Conservation (phyloP, 768 basidiomycete species). For the Infundibulicybe gibba region DNA sequence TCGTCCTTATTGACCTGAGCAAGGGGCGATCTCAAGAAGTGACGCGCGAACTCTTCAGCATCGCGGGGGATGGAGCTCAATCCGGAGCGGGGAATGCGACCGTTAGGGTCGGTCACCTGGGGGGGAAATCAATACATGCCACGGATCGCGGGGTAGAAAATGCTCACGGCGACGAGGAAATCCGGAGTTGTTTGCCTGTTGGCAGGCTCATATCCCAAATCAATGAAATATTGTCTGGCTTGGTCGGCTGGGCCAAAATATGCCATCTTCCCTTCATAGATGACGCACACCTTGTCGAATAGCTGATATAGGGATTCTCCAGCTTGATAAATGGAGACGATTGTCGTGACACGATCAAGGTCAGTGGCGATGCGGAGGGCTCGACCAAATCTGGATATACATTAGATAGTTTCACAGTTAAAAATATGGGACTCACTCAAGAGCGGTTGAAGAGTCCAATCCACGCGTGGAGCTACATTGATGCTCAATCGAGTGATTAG, state of each 20-base stretch:
- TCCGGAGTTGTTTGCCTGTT: constrained; percentile 65
- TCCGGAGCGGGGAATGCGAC: constrained; percentile 45
- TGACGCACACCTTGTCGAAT: constrained; percentile 81
- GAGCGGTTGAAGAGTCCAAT: constrained; percentile 65
- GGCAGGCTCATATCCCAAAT: constrained; percentile 52
- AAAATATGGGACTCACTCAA: constrained; percentile 43
- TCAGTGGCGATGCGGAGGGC: constrained; percentile 66
- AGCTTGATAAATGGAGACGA: constrained; percentile 87
- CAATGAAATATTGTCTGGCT: constrained; percentile 70
- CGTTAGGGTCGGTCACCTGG: constrained; percentile 54
- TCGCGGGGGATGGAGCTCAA: constrained; percentile 45
- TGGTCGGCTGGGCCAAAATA: constrained; percentile 68
- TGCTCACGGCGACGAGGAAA: constrained; percentile 39
- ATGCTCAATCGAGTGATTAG: neutral
- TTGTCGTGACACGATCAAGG: constrained; percentile 46
- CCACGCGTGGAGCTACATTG: constrained; percentile 59
- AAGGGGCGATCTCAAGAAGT: constrained; percentile 37
- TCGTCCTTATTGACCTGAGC: constrained; percentile 41
- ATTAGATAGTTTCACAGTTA: no score
- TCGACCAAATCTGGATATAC: constrained; percentile 27
- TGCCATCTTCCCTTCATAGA: constrained; percentile 70
- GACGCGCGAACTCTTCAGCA: constrained; percentile 52
- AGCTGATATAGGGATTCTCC: constrained; percentile 60
- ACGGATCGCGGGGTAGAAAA: no score
- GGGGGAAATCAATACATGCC: constrained; percentile 6